These are phyloP conservation scores for Aaosphaeria pasadenensis DNA, from an alignment of 2,329 filamentous ascomycete species.

Conservation along the genomic window DNA sequence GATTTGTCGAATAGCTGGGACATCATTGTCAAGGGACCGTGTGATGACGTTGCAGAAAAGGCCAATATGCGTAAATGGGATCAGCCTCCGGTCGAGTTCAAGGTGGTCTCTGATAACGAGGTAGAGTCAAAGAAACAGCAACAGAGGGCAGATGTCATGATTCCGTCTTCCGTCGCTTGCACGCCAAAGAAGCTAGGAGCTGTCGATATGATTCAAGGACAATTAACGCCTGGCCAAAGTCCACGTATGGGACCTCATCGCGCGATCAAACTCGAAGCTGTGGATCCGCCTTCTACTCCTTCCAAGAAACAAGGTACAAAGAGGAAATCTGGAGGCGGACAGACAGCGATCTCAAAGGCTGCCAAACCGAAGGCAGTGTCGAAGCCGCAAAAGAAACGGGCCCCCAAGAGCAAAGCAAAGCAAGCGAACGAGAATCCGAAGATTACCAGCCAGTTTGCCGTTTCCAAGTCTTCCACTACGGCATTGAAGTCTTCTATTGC, in stretches of 20 bases:
- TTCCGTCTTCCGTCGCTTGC: constrained; percentile 24
- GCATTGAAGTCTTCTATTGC: not conserved
- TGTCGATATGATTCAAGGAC: constrained; percentile 25
- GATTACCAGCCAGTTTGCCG: constrained; percentile 29
- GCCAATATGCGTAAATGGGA: constrained; percentile 62
- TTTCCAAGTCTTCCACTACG: constrained; percentile 17
- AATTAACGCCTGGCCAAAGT: constrained; percentile 34
- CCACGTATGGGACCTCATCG: constrained; percentile 27
- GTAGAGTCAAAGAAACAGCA: constrained; percentile 27
- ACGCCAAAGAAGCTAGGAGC: constrained; percentile 29
- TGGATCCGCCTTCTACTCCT: constrained; percentile 18
- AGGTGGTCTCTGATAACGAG: constrained; percentile 34
- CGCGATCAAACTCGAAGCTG: constrained; percentile 15
- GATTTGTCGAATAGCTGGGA: constrained; percentile 95
- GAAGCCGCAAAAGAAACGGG: constrained; percentile 25
- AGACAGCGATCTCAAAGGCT: not conserved
- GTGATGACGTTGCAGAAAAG: constrained; percentile 79
- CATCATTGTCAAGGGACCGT: constrained; percentile 79
- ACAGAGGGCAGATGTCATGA: constrained; percentile 29
- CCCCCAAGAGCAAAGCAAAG: constrained; percentile 18
- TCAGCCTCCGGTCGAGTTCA: constrained; percentile 38
- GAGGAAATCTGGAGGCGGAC: constrained; percentile 21
- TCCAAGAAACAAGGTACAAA: constrained; percentile 29
- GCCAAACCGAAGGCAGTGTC: constrained; percentile 7
- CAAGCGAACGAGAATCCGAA: constrained; percentile 17